phyloP scores from a whole-genome alignment of 768 basidiomycete species.

The Sistotremastrum niveocremeum region DNA sequence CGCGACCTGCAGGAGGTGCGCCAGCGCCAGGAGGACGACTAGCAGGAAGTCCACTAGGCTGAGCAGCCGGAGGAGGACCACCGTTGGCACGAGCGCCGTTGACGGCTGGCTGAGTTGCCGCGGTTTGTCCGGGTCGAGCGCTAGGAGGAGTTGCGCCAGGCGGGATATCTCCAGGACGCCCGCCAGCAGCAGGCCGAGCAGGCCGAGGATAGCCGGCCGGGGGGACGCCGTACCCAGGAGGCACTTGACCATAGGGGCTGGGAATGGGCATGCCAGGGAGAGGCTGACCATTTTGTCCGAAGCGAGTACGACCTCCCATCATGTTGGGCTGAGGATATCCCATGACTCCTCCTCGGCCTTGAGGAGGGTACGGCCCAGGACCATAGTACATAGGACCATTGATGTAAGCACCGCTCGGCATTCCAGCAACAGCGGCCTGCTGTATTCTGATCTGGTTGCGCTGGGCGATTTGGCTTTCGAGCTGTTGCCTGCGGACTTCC shows the following conservation, averaged over 20 bases:
- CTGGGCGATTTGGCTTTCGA: slow-evolving; percentile 97
- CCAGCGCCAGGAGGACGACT: slow-evolving; percentile 18
- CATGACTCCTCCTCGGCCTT: slow-evolving; percentile 60
- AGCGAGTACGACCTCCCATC: slow-evolving; percentile 80
- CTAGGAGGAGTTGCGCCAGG: slow-evolving; percentile 43
- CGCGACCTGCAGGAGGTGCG: slow-evolving; percentile 18
- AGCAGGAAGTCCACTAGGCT: slow-evolving; percentile 21
- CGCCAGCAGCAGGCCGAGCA: slow-evolving; percentile 49
- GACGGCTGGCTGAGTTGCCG: slow-evolving; percentile 31
- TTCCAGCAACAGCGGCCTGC: slow-evolving; percentile 80
- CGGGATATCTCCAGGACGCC: slow-evolving; percentile 49
- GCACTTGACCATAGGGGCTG: slow-evolving; percentile 55
- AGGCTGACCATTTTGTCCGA: slow-evolving; percentile 54
- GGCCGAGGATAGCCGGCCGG: slow-evolving; percentile 54
- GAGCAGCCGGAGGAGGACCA: slow-evolving; percentile 23
- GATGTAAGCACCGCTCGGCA: slow-evolving; percentile 68
- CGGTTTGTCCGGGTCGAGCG: slow-evolving; percentile 28
- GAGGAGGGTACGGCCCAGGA: slow-evolving; percentile 69
- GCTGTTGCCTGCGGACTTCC: slow-evolving; percentile 93
- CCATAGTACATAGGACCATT: slow-evolving; percentile 81
- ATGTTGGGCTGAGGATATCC: slow-evolving; percentile 76
- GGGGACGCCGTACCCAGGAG: slow-evolving; percentile 55
- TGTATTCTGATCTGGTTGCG: slow-evolving; percentile 95
- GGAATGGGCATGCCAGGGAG: slow-evolving; percentile 69
- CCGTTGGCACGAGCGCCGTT: slow-evolving; percentile 36